Evolutionary conservation across 371 early-diverging fungal genomes (phyloP).

Genomic region (Chytridium lagenaria): DNA sequence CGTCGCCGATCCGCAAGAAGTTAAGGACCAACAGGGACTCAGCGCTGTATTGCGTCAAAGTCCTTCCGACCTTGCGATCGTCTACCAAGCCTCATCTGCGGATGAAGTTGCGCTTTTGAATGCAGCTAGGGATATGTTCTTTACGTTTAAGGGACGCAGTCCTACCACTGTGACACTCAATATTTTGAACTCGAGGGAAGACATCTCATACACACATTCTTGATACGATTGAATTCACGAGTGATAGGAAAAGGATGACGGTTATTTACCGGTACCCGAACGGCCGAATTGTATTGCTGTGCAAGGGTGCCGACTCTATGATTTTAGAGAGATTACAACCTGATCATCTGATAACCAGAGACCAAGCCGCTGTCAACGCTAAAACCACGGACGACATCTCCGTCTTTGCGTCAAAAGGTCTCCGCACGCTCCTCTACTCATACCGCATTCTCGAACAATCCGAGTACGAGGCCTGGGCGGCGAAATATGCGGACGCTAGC

Average conservation of each 20-base stretch:
- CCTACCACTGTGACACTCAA: conserved; percentile 32
- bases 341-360: conserved; percentile 78
- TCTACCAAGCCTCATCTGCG: conserved; percentile 83
- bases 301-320: conserved; percentile 99
- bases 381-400: conserved; percentile 75
- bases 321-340: conserved; percentile 85
- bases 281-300: conserved; percentile 89
- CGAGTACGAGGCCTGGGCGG: conserved; percentile 81
- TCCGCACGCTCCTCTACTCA: conserved; percentile 87
- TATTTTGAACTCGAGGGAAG: conserved; percentile 78
- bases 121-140: conserved; percentile 84
- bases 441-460: conserved; percentile 75
- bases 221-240: conserved; percentile 91
- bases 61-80: conserved; percentile 24
- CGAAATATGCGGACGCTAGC: conserved; percentile 76
- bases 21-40: not conserved
- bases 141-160: conserved; percentile 70
- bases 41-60: conserved; percentile 3
- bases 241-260: conserved; percentile 97
- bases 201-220: conserved; percentile 85
- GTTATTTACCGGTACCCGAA: conserved; percentile 91
- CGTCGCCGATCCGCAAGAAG: conserved; percentile 15
- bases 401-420: conserved; percentile 84
- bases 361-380: conserved; percentile 78
- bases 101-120: conserved; percentile 77